A percentile compares a stretch with the other conserved stretches of the same genome.
Evolutionary conservation across 129 eudicot genomes (phyloP).

Genomic region (Pulicaria dysenterica): DNA sequence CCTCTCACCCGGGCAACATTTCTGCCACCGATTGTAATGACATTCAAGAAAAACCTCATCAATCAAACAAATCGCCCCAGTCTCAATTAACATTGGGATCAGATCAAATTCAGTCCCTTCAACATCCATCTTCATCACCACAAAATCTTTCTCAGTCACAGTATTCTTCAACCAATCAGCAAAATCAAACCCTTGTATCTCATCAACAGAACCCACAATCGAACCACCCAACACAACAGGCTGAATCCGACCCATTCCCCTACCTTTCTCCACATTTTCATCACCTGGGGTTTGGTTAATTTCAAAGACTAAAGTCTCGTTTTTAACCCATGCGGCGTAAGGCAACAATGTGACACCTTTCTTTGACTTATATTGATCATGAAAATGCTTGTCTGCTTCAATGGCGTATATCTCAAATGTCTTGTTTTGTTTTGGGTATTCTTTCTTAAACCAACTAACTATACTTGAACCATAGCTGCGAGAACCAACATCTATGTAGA

Average conservation of each 20-base stretch:
- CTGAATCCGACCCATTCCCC: constrained; percentile 96
- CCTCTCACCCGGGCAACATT: constrained; percentile 95
- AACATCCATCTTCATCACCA: constrained; percentile 98
- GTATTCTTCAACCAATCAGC: constrained; percentile 82
- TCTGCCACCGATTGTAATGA: constrained; percentile 96
- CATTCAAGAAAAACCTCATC: constrained; percentile 96
- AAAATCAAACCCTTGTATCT: constrained; percentile 89
- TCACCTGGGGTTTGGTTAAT: constrained; percentile 72
- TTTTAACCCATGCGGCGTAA: constrained; percentile 93
- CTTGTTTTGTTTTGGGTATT: constrained; percentile 90
- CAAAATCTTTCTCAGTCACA: constrained; percentile 70
- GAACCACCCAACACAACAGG: constrained; percentile 54
- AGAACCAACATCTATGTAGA: constrained; percentile 85
- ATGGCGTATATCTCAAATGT: constrained; percentile 78
- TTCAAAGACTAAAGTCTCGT: constrained; percentile 80
- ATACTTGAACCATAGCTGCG: constrained; percentile 96
- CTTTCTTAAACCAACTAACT: constrained; percentile 91
- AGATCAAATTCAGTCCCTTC: constrained; percentile 96
- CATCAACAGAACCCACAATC: constrained; percentile 59
- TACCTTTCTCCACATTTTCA: constrained; percentile 61
- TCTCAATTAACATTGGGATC: constrained; percentile 81
- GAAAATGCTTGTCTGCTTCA: constrained; percentile 78
- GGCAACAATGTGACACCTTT: constrained; percentile 82
- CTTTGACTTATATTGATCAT: constrained; percentile 60
- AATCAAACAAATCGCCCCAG: constrained; percentile 87